Evolutionary conservation across 352 stramenopile genomes (phyloP).

Genomic region (Phytophthora ohioensis): DNA sequence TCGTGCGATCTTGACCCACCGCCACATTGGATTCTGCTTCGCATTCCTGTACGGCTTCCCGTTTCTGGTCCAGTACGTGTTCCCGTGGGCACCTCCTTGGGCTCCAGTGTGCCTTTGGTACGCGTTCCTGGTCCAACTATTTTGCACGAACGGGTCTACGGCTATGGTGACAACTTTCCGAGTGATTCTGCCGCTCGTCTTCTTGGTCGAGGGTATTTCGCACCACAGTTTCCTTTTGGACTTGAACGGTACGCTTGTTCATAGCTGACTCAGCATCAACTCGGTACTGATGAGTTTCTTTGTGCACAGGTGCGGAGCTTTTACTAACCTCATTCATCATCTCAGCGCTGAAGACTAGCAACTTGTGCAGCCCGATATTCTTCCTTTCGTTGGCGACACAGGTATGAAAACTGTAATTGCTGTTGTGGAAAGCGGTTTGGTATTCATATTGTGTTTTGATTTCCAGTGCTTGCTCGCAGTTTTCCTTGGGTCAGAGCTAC

Average conservation of each 20-base stretch:
- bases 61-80: slow-evolving; percentile 88
- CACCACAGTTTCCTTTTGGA: slow-evolving; percentile 92
- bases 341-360: slow-evolving; percentile 88
- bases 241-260: slow-evolving; percentile 71
- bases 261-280: background rate
- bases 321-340: slow-evolving; percentile 88
- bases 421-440: background rate
- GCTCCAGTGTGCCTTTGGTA: slow-evolving; percentile 91
- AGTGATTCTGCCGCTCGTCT: slow-evolving; percentile 85
- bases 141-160: slow-evolving; percentile 83
- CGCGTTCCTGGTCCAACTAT: slow-evolving; percentile 89
- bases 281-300: slow-evolving; percentile 6
- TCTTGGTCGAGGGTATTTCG: slow-evolving; percentile 88
- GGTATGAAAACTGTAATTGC: slow-evolving; percentile 37
- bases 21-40: slow-evolving; percentile 90
- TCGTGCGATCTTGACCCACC: slow-evolving; percentile 81
- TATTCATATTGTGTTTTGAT: slow-evolving; percentile 6
- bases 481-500: slow-evolving; percentile 81
- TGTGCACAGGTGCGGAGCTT: slow-evolving; percentile 72
- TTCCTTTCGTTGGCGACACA: slow-evolving; percentile 85
- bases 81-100: slow-evolving; percentile 90
- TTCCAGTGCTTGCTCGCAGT: slow-evolving; percentile 79
- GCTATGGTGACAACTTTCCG: slow-evolving; percentile 90
- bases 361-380: slow-evolving; percentile 85
- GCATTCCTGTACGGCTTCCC: slow-evolving; percentile 89